Conservation (phyloP, 2,329 filamentous ascomycete genomes). For the Colletotrichum lini region DNA sequence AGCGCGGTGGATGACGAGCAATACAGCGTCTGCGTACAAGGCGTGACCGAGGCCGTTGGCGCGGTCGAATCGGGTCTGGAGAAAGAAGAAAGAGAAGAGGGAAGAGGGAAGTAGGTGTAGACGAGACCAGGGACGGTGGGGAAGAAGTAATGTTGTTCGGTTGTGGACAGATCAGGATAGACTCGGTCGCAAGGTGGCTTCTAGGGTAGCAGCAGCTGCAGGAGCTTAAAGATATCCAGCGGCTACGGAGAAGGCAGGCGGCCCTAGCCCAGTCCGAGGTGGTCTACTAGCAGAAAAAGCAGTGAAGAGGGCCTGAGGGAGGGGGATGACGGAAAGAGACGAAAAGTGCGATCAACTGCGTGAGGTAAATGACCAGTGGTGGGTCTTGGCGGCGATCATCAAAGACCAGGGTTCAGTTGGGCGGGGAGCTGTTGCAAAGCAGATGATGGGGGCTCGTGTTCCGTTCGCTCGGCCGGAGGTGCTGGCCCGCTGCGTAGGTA, state of each 20-base stretch:
- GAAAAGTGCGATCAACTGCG: slow-evolving; percentile 39
- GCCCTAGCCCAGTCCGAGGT: slow-evolving; percentile 35
- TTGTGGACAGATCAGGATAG: not conserved
- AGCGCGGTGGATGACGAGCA: slow-evolving; percentile 34
- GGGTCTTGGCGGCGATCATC: slow-evolving; percentile 43
- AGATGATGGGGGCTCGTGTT: slow-evolving; percentile 10
- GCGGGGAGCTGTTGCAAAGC: slow-evolving; percentile 3
- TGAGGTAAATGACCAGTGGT: slow-evolving; percentile 43
- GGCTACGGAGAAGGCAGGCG: slow-evolving; percentile 22
- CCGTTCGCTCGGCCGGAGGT: not conserved
- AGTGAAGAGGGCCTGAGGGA: slow-evolving; percentile 26
- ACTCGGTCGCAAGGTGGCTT: slow-evolving; percentile 16
- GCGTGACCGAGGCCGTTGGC: slow-evolving; percentile 39
- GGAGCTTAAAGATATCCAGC: slow-evolving; percentile 35
- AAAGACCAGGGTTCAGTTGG: slow-evolving; percentile 34
- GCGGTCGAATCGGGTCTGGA: slow-evolving; percentile 22
- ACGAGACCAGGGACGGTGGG: slow-evolving; percentile 34
- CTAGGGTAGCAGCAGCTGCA: slow-evolving; percentile 36
- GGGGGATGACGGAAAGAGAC: slow-evolving; percentile 31
- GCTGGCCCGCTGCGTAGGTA: not conserved
- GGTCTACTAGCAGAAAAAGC: slow-evolving; percentile 8
- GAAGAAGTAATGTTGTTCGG: slow-evolving; percentile 25
- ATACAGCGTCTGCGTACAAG: slow-evolving; percentile 37
- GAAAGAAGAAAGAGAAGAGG: slow-evolving; percentile 7
- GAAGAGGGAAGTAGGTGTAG: slow-evolving; percentile 2